Evolutionary conservation across 805 yeast species (phyloP), one percentile per base, ranked within the genome.

Genomic region (Hanseniaspora hatyaiensis): DNA sequence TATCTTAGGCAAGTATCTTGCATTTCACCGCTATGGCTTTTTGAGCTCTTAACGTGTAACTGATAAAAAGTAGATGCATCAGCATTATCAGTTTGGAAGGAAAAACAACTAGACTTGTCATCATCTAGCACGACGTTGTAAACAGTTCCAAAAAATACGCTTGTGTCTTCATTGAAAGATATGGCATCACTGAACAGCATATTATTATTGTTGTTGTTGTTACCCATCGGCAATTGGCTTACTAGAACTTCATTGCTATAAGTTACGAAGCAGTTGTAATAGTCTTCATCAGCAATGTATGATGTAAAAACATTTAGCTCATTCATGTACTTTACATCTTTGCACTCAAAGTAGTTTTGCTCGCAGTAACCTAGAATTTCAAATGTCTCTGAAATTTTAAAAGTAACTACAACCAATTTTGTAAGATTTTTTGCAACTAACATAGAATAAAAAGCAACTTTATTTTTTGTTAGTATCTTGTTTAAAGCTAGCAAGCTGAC

Each of bases 31-130:
- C n/a, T n/a, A n/a, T n/a, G n/a, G n/a, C n/a, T n/a, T n/a, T n/a
- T n/a, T n/a, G n/a, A n/a, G n/a, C 30, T 30, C 18, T 45, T 45
- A 2, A 37, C 6, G 24, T 45, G 49, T 20, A 45, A 40, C 19
- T 45, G 49, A 37, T 45, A 45, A 37, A 30, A 45, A 8, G 42
- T 30, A 13, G 8, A 15, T 16, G 20, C 13, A 1, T 23, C 22
- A 6, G 29, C 40, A n/a, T 6, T 16, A 18, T 18, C 12, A 4
- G 49, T 45, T 32, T 45, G 49, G n/a, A 34, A 45, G 6, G 38
- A 36, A 3, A 45, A 12, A 18, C 49, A 45, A n/a, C 18, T 22
- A 12, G 49, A 23, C 37, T 30, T 37, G 2, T 30, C 29, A 5
- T 36, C 19, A n/a, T 24, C 42, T 19, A 28, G 23, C 19, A 30